Conservation (phyloP, 192 early-diverging fungal genomes). For the Podila horticola region DNA sequence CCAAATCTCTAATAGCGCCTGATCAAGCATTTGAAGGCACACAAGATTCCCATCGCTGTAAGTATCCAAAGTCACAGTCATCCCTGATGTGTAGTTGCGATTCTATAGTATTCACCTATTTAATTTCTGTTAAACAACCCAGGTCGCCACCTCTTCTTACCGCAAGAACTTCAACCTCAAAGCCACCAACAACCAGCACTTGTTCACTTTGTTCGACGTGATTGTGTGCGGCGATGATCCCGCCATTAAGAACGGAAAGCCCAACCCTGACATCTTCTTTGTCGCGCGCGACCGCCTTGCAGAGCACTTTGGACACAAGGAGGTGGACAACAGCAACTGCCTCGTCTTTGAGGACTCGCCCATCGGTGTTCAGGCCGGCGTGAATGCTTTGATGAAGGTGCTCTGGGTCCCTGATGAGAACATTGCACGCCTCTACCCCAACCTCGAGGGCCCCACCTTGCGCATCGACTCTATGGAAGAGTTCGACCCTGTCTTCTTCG, state of each 20-base stretch:
- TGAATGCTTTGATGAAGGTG: slow-evolving; percentile 84
- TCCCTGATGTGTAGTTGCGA: not conserved
- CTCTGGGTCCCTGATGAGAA: slow-evolving; percentile 91
- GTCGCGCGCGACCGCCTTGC: slow-evolving; percentile 65
- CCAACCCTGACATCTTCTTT: slow-evolving; percentile 91
- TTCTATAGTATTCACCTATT: not conserved
- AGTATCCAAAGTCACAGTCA: not conserved
- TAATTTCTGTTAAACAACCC: not conserved
- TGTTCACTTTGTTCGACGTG: slow-evolving; percentile 85
- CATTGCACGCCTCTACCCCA: slow-evolving; percentile 54
- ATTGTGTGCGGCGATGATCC: slow-evolving; percentile 92
- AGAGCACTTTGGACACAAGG: slow-evolving; percentile 33
- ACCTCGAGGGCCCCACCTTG: slow-evolving; percentile 61
- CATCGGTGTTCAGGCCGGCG: slow-evolving; percentile 84
- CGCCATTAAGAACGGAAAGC: slow-evolving; percentile 82
- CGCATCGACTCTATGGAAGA: slow-evolving; percentile 69
- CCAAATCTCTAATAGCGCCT: slow-evolving; percentile 53
- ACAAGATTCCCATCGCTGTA: slow-evolving; percentile 81
- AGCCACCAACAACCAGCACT: slow-evolving; percentile 68
- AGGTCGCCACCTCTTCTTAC: slow-evolving; percentile 86
- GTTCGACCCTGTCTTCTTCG: slow-evolving; percentile 75
- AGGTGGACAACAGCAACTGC: slow-evolving; percentile 68
- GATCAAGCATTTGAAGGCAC: slow-evolving; percentile 74
- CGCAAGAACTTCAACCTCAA: slow-evolving; percentile 82
- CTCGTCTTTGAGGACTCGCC: slow-evolving; percentile 96